Evolutionary conservation across 106 monocot genomes (phyloP), one percentile per base, ranked within the genome.

Genomic region (Apostasia shenzhenica): DNA sequence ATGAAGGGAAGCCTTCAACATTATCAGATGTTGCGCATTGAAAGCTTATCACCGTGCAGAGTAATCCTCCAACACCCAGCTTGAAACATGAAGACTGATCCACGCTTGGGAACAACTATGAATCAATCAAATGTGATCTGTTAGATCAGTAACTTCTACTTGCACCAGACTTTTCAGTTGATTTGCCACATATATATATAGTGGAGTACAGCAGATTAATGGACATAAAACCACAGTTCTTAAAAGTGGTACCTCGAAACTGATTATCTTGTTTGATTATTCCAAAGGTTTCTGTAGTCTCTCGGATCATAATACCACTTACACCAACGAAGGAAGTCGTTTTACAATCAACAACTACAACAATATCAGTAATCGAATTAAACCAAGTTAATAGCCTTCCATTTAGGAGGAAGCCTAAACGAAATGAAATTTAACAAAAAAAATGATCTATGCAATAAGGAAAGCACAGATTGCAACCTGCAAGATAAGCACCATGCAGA

Each of bases 261-360:
- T 53, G 55, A 68, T 92, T 75, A 51, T 84, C 78, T 65, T 81
- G 74, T 53, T 80, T 76, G 60, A 97, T 75, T 67, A 97, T 79
- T 40, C 92, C 95, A 79, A 92, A 91, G 14, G 95, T 92, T 57
- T 97, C 83, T 51, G 76, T 65, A 63, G 92, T 97, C 73, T 97
- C 95, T 55, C 92, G 81, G 68, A 91, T 72, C 95, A 97, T 88
- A 59, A 92, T 86, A 41, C 88, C 95, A 45, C 61, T 56, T 49
- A 75, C 59, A 60, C 92, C 95, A 26, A 69, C 70, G 60, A 78
- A 89, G 57, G 78, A 60, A 54, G 48, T 8, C 55, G 67, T 60
- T 71, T 89, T 97, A 76, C 95, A 82, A 58, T 84, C 89, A 59
- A 81, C 92, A 69, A 97, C 95, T 95, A 66, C 41, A 84, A 45